Conservation (phyloP, 352 stramenopile genomes). For the Thalassiosira allenii region DNA sequence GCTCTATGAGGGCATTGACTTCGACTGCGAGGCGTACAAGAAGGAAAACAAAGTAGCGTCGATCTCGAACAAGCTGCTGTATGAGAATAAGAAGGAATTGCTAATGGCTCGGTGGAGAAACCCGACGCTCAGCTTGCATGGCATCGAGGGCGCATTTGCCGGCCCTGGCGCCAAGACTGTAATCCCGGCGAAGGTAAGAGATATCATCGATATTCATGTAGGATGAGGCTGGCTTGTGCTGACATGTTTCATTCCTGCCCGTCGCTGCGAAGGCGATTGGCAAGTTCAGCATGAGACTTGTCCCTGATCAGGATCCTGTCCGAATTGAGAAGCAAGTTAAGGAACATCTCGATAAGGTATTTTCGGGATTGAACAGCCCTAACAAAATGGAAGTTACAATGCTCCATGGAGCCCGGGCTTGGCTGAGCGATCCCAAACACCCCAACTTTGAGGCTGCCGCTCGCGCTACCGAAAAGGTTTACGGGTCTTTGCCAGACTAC, state of each 20-base stretch:
- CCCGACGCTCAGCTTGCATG: constrained; percentile 85
- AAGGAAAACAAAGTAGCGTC: constrained; percentile 68
- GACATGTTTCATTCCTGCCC: too few species aligned
- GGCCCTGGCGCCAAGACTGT: constrained; percentile 74
- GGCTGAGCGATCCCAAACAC: constrained; percentile 80
- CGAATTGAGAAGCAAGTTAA: constrained; percentile 69
- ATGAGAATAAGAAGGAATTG: constrained; percentile 75
- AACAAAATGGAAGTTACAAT: constrained; percentile 75
- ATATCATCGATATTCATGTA: too few species aligned
- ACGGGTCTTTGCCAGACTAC: constrained; percentile 76
- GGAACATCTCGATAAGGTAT: constrained; percentile 74
- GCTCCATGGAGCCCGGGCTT: constrained; percentile 75
- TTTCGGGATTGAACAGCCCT: constrained; percentile 62
- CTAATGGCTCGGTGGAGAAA: constrained; percentile 85
- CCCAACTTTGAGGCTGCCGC: constrained; percentile 81
- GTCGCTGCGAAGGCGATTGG: constrained; percentile 79
- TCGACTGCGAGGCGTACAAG: constrained; percentile 79
- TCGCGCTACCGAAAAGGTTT: constrained; percentile 72
- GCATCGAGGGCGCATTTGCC: constrained; percentile 84
- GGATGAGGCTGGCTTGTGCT: too few species aligned
- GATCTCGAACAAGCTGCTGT: constrained; percentile 71
- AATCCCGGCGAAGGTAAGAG: constrained; percentile 63
- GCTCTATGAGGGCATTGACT: constrained; percentile 84
- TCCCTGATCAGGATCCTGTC: constrained; percentile 81
- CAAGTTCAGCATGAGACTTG: constrained; percentile 82